Evolutionary conservation across 768 basidiomycete species (phyloP).

Genomic region (Mycena chlorophos): DNA sequence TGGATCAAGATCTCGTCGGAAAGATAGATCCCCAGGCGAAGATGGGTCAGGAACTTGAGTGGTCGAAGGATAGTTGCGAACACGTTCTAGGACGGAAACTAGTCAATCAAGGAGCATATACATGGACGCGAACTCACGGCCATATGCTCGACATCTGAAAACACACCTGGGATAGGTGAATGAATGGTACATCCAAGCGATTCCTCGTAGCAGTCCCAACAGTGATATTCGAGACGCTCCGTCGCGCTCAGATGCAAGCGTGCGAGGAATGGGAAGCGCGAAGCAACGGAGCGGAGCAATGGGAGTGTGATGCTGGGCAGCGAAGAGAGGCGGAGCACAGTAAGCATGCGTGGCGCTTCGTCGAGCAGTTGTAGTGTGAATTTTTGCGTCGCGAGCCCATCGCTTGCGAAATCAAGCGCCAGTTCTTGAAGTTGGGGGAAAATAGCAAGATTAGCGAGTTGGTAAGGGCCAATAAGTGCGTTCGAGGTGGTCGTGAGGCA

Average conservation of each 20-base stretch:
- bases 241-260: constrained; percentile 59
- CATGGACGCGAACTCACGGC: constrained; percentile 45
- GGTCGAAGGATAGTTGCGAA: constrained; percentile 47
- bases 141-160: constrained; percentile 41
- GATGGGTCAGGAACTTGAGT: constrained; percentile 45
- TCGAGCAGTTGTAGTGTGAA: constrained; percentile 34
- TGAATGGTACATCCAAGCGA: constrained; percentile 53
- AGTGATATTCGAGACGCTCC: constrained; percentile 56
- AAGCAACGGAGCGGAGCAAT: constrained; percentile 49
- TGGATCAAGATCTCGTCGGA: constrained; percentile 54
- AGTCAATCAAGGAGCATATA: neutral
- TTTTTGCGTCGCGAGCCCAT: constrained; percentile 48
- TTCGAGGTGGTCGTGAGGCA: constrained; percentile 34
- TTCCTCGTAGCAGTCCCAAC: constrained; percentile 66
- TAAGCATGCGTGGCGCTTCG: constrained; percentile 39
- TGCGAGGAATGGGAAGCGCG: constrained; percentile 44
- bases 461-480: constrained; percentile 27
- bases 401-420: constrained; percentile 42
- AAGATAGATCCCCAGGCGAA: constrained; percentile 65
- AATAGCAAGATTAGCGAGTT: constrained; percentile 27
- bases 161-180: constrained; percentile 62
- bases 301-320: constrained; percentile 58
- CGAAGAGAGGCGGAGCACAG: constrained; percentile 48
- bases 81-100: constrained; percentile 35
- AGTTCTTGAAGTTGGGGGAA: constrained; percentile 41